Evolutionary conservation across 257 asterid genomes (phyloP).

Genomic region (Leonotis leonurus): DNA sequence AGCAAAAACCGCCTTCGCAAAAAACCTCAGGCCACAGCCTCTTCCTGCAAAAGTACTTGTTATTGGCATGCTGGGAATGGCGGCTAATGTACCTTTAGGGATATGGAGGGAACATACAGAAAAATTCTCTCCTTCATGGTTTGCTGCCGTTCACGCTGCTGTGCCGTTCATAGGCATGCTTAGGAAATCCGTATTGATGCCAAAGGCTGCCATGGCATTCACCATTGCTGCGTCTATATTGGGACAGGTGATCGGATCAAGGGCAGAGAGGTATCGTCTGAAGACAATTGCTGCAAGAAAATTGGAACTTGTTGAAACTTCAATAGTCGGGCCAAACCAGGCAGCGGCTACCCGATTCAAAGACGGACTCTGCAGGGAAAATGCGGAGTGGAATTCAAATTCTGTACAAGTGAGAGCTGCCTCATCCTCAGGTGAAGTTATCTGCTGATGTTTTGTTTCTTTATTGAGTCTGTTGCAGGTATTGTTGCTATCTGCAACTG

Average conservation of each 20-base stretch:
- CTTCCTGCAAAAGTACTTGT: slow-evolving; percentile 66
- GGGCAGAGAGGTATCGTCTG: slow-evolving; percentile 81
- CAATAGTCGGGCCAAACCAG: slow-evolving; percentile 13
- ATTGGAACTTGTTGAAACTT: slow-evolving; percentile 24
- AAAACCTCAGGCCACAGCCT: slow-evolving; percentile 86
- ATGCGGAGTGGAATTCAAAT: slow-evolving; percentile 14
- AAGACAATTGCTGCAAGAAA: slow-evolving; percentile 37
- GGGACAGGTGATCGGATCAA: slow-evolving; percentile 96
- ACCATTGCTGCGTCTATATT: slow-evolving; percentile 85
- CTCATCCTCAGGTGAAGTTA: slow-evolving; percentile 17
- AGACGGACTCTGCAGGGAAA: slow-evolving; percentile 23
- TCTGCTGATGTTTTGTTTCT: slow-evolving; percentile 1
- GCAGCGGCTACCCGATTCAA: slow-evolving; percentile 19
- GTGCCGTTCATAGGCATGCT: slow-evolving; percentile 90
- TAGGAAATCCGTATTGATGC: slow-evolving; percentile 82
- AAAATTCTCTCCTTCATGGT: slow-evolving; percentile 87
- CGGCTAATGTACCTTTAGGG: slow-evolving; percentile 81
- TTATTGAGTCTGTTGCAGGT: slow-evolving; percentile 8
- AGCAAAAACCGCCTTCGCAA: slow-evolving; percentile 72
- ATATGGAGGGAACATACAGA: slow-evolving; percentile 91
- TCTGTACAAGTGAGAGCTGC: slow-evolving; percentile 16
- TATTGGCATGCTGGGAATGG: slow-evolving; percentile 76
- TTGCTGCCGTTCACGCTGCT: slow-evolving; percentile 88
- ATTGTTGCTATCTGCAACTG: slow-evolving; percentile 10
- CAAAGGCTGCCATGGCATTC: slow-evolving; percentile 87